Percentiles rank a stretch among this genome's conserved stretches.
phyloP scores from a whole-genome alignment of 2,329 filamentous ascomycete genomes.

The Lomentospora prolificans region DNA sequence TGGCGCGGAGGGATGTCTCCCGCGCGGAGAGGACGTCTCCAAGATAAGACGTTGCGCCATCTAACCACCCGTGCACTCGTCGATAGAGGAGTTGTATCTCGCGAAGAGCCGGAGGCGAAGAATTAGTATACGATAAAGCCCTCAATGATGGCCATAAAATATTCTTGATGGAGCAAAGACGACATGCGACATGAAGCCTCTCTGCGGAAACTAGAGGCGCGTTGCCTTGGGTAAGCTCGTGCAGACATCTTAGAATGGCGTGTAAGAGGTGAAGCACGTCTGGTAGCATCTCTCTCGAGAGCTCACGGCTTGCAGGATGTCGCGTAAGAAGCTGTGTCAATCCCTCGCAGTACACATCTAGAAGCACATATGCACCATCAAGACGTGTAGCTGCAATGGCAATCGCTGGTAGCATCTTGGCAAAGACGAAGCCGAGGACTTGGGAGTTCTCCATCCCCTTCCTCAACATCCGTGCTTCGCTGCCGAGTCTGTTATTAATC shows the following conservation, averaged over 20 bases:
- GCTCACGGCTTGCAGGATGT: conserved; percentile 15
- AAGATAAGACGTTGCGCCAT: conserved; percentile 10
- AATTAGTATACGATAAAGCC: conserved; percentile 10
- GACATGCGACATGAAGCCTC: conserved; percentile 17
- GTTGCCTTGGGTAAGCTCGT: conserved; percentile 6
- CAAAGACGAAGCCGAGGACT: conserved; percentile 37
- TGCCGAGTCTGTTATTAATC: conserved; percentile 34
- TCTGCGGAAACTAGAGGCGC: conserved; percentile 10
- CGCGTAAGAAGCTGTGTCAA: conserved; percentile 20
- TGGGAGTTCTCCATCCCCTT: conserved; percentile 36
- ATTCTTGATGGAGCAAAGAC: conserved; percentile 13
- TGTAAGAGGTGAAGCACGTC: conserved; percentile 14
- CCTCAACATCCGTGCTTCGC: conserved; percentile 35
- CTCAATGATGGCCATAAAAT: conserved; percentile 13
- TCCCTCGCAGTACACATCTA: conserved; percentile 40
- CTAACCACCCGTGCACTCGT: conserved; percentile 6
- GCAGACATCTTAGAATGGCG: conserved; percentile 16
- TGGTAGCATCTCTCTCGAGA: conserved; percentile 19
- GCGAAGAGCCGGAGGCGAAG: conserved; percentile 2
- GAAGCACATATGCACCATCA: conserved; percentile 32
- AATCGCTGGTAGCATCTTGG: conserved; percentile 45
- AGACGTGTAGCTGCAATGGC: conserved; percentile 27
- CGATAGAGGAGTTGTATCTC: conserved; percentile 7
- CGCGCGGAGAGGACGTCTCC: conserved; percentile 1
- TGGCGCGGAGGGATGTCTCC: conserved; percentile 1